Base-by-base conservation (phyloP, 495 filamentous ascomycete species). In the Annulohypoxylon stygium region DNA sequence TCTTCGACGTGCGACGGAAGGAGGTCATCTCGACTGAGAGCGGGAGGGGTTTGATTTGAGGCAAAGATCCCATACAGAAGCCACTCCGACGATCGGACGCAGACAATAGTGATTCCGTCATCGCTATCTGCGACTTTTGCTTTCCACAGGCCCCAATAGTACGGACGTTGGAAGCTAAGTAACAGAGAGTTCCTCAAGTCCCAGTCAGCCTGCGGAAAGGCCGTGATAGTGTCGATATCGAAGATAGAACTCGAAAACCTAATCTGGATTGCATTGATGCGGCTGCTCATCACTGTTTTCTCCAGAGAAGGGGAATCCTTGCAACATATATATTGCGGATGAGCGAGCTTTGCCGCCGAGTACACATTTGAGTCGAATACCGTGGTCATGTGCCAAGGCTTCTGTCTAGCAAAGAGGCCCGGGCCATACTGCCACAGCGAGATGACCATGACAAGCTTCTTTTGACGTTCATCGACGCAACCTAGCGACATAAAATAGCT, bases 121-220 rank as follows among this genome's bases (percentile, higher is more conserved):
- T 65, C 63, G 20, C 36, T n/a, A 20, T 63, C 61, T 39, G 51
- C 62, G 11, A 63, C 50, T 48, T 70, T 58, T 2, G 68, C 58
- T 43, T 62, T 69, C 72, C 62, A 75, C 59, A 66, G 64, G 3
- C 72, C 72, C 72, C 72, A 75, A 45, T 70, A 68, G 10, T 75
- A 69, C 2, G 66, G 72, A 11, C 72, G 67, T 8, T 70, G 72
- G 23, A 70, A 71, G n/a, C 72, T 71, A 26, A 75, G 63, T 20
- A 75, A 60, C 39, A 75, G 65, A 1, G 72, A 70, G 57, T 75
- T 75, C 34, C 67, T 65, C 33, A 75, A 45, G 63, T 75, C 72
- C 72, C 72, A 75, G 39, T 75, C 72, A 12, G 58, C 61, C 48
- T 70, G 67, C 16, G 72, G 72, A 20, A 60, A 62, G 2, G 67